Evolutionary conservation across 192 early-diverging fungal genomes (phyloP), one percentile per base, ranked within the genome.

Genomic region (Allomyces javanicus): DNA sequence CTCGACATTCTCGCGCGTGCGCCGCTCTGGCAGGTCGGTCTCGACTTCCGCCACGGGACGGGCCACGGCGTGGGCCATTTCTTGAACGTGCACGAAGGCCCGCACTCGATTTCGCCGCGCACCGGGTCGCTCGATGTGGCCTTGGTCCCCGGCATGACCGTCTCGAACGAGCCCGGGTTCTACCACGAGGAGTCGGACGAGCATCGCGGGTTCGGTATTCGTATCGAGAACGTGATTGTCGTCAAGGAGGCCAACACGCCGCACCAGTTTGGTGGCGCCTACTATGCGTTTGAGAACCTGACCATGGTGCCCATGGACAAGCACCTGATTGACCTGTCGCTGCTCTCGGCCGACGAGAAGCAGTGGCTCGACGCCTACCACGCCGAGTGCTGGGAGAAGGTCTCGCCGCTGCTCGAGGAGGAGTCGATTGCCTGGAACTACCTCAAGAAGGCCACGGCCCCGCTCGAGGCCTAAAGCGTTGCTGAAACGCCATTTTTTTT

Each of bases 111-210:
- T 64, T 89, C 89, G 22, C 81, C 86, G 58, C 82, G 93, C 44
- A 77, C 83, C 63, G 76, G 70, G 17, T 86, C 82, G 73, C 85
- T 92, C 71, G 85, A 88, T 62, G 81, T 79, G 7, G 85, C 87
- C 3, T 76, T 99, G 45, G 83, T 81, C 45, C 79, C 83, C 10
- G 93, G 93, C 21, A 99, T 99, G 96, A 93, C 88, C 0, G 85
- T 99, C 44, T 93, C 96, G 22, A 90, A 99, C 72, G 91, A 99
- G 75, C 96, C 96, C 22, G 96, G 96, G 1, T 99, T 90, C 79
- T 99, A 99, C 72, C 50, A 58, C 12, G 50, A 58, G 17, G 50
- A 14, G 50, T n/a, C 50, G 50, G 50, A n/a, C 17, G 85, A 95
- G 73, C 93, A 99, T 74, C 93, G 92, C 24, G 77, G 82, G 43